A percentile compares a stretch with the other conserved stretches of the same genome.
Conservation (phyloP, 176 grass and related monocot genomes). For the Lolium perenne region DNA sequence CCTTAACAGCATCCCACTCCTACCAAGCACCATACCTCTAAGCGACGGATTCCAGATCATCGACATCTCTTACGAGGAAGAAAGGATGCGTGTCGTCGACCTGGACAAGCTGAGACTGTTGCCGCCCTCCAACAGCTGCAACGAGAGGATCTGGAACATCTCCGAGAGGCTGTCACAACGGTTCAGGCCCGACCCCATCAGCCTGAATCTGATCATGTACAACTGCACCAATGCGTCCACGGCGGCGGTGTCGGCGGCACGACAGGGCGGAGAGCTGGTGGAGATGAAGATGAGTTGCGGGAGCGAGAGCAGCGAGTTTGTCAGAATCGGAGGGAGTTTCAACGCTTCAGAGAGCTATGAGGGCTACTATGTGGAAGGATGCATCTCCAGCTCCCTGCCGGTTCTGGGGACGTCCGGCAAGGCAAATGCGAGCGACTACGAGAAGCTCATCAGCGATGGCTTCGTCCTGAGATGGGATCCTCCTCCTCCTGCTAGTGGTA, state of each 20-base stretch:
- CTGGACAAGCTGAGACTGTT: conserved; percentile 22
- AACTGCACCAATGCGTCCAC: not conserved
- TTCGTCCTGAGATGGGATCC: conserved; percentile 42
- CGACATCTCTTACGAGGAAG: conserved; percentile 14
- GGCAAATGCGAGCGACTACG: not conserved
- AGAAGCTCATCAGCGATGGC: conserved; percentile 25
- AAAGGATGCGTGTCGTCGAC: conserved; percentile 6
- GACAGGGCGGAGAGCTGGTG: not conserved
- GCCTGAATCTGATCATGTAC: conserved; percentile 40
- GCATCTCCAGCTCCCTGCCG: not conserved
- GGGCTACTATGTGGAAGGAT: not conserved
- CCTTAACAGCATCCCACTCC: not conserved
- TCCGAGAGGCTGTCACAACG: not conserved
- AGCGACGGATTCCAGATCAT: not conserved
- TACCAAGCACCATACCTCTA: not conserved
- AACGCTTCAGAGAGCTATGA: not conserved
- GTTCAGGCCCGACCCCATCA: conserved; percentile 13
- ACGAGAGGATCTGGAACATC: not conserved
- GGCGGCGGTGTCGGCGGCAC: not conserved
- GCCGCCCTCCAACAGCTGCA: not conserved
- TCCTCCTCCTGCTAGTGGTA: not conserved
- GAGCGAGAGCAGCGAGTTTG: not conserved
- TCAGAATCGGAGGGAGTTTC: not conserved
- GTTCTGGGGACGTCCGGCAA: not conserved
- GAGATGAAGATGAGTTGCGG: not conserved